Percentiles rank a stretch among this genome's conserved stretches.
Evolutionary conservation across 352 stramenopile species (phyloP).

Genomic region (Globisporangium splendens): DNA sequence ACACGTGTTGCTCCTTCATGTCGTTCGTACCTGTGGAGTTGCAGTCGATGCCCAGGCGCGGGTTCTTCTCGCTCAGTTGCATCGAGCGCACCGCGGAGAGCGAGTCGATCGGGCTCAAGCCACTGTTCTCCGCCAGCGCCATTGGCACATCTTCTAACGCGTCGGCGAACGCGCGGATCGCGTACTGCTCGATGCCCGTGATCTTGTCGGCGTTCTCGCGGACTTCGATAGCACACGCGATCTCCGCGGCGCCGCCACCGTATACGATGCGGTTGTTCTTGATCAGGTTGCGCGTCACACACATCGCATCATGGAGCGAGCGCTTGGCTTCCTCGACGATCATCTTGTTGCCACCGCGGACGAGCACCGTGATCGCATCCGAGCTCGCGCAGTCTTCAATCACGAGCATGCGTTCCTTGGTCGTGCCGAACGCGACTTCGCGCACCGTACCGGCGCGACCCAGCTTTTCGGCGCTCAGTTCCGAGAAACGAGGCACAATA

Average conservation of each 20-base stretch:
- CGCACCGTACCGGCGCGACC: constrained; percentile 92
- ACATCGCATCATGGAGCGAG: constrained; percentile 99
- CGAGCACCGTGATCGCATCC: constrained; percentile 98
- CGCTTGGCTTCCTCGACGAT: constrained; percentile 99
- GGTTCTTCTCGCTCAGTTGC: constrained; percentile 94
- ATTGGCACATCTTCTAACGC: constrained; percentile 99
- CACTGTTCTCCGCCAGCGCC: constrained; percentile 98
- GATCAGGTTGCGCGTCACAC: constrained; percentile 99
- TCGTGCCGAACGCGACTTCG: constrained; percentile 97
- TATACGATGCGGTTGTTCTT: constrained; percentile 99
- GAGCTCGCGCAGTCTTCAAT: constrained; percentile 98
- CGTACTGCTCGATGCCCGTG: constrained; percentile 93
- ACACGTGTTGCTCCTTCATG: constrained; percentile 99
- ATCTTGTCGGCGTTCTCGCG: constrained; percentile 82
- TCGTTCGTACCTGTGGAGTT: constrained; percentile 92
- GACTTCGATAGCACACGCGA: constrained; percentile 96
- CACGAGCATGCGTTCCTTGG: constrained; percentile 97
- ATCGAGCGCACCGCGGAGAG: constrained; percentile 95
- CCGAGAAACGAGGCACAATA: constrained; percentile 98
- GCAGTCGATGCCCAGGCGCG: constrained; percentile 96
- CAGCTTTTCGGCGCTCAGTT: constrained; percentile 97
- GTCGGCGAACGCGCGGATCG: constrained; percentile 98
- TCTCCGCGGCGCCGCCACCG: constrained; percentile 96
- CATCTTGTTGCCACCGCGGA: constrained; percentile 99
- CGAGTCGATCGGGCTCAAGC: constrained; percentile 96